phyloP scores from a whole-genome alignment of 768 basidiomycete species.

The button mushroom (Agaricus bisporus) region DNA sequence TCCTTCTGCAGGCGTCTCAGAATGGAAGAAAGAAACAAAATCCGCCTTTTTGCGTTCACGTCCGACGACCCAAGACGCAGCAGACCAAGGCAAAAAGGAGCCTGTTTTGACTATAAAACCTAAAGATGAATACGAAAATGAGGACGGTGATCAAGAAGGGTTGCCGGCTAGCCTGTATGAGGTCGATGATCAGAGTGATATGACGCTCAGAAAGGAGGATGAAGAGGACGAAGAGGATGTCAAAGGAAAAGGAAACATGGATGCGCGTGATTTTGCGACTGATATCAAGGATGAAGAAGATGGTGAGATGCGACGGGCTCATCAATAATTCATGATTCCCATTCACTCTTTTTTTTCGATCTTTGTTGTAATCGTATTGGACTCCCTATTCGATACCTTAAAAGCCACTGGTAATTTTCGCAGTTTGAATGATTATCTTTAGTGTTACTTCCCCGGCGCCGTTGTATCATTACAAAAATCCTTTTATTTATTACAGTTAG shows the following conservation, averaged over 20 bases:
- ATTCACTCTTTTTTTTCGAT: neutral
- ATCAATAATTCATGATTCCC: neutral
- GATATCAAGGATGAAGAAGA: neutral
- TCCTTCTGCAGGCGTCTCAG: constrained; percentile 1
- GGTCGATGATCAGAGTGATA: neutral
- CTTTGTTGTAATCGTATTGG: neutral
- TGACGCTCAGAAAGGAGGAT: neutral
- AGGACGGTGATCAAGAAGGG: neutral
- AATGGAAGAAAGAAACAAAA: constrained; percentile 2
- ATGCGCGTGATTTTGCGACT: neutral
- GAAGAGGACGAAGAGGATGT: neutral
- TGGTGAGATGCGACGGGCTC: neutral
- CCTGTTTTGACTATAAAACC: neutral
- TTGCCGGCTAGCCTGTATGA: neutral
- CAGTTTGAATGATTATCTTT: too few species aligned
- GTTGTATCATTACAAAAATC: too few species aligned
- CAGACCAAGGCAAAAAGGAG: neutral
- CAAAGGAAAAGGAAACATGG: neutral
- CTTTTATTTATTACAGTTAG: too few species aligned
- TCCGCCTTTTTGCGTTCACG: neutral
- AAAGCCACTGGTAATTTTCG: neutral
- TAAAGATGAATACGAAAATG: neutral
- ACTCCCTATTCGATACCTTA: neutral
- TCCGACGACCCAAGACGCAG: neutral
- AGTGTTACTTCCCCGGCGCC: too few species aligned